Evolutionary conservation across 257 asterid genomes (phyloP).

Genomic region (Henckelia pumila): DNA sequence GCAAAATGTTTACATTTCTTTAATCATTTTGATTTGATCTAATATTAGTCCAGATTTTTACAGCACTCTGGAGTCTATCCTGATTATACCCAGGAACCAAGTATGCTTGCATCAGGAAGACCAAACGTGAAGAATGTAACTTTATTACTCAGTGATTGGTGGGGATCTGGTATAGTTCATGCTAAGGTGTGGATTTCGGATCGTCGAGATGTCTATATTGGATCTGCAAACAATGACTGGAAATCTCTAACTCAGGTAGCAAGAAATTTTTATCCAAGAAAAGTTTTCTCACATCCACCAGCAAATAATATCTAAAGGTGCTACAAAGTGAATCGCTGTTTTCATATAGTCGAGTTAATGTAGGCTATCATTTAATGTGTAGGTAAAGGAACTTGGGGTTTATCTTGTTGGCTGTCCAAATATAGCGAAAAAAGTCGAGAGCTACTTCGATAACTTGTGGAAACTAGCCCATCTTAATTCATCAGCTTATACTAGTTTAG

Average conservation of each 20-base stretch:
- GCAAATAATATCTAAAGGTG: slow-evolving; percentile 5
- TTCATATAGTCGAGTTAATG: slow-evolving; percentile 11
- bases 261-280: background rate
- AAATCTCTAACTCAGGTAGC: slow-evolving; percentile 85
- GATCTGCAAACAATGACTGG: slow-evolving; percentile 94
- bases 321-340: background rate
- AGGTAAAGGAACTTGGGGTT: slow-evolving; percentile 87
- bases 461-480: slow-evolving; percentile 72
- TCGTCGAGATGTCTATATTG: slow-evolving; percentile 64
- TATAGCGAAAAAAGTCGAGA: slow-evolving; percentile 50
- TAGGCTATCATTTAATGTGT: slow-evolving; percentile 16
- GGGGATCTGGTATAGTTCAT: slow-evolving; percentile 88
- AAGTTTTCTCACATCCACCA: background rate
- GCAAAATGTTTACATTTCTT: background rate
- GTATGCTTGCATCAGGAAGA: slow-evolving; percentile 66
- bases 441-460: slow-evolving; percentile 70
- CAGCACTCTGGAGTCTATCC: slow-evolving; percentile 95
- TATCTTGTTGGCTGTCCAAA: slow-evolving; percentile 69
- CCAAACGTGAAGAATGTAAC: slow-evolving; percentile 74
- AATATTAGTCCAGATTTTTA: slow-evolving; percentile 48
- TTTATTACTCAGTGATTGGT: slow-evolving; percentile 66
- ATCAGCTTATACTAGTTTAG: slow-evolving; percentile 47
- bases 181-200: slow-evolving; percentile 94
- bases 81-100: slow-evolving; percentile 69
- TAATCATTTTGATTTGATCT: slow-evolving; percentile 25